Evolutionary conservation across 495 filamentous ascomycete species (phyloP).

Genomic region (Podospora pseudocomata): DNA sequence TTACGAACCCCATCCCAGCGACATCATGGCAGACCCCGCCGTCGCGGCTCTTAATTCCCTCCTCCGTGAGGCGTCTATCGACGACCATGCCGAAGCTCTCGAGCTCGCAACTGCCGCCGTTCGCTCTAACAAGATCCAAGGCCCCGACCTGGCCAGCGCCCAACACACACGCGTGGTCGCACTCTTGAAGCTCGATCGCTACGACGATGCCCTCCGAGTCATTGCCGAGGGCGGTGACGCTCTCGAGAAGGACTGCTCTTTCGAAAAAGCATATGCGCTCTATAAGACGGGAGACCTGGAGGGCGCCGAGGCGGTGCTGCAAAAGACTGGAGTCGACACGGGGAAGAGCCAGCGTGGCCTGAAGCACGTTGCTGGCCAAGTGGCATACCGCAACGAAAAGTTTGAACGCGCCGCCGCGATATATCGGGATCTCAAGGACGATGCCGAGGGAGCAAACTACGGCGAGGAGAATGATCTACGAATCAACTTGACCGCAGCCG

Average conservation of each 20-base stretch:
- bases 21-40: constrained; percentile 42
- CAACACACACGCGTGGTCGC: constrained; percentile 80
- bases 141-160: constrained; percentile 51
- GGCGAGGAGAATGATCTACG: constrained; percentile 81
- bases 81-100: constrained; percentile 47
- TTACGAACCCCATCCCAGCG: constrained; percentile 13
- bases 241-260: constrained; percentile 60
- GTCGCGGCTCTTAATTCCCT: constrained; percentile 49
- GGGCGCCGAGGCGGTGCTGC: constrained; percentile 61
- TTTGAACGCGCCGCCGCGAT: constrained; percentile 68
- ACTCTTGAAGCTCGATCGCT: constrained; percentile 89
- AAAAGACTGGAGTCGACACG: constrained; percentile 33
- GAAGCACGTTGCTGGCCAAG: constrained; percentile 83
- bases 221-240: constrained; percentile 67
- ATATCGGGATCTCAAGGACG: constrained; percentile 60
- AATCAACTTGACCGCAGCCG: constrained; percentile 77
- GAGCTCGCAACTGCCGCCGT: constrained; percentile 53
- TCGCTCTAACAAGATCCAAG: constrained; percentile 65
- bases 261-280: constrained; percentile 87
- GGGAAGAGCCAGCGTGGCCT: constrained; percentile 44
- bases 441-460: constrained; percentile 40
- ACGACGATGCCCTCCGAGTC: constrained; percentile 76
- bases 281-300: constrained; percentile 80
- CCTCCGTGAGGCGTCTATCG: constrained; percentile 42
- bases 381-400: constrained; percentile 78